Base-by-base conservation (phyloP, 23 red algal genomes). In the Gracilaria vermiculophylla region DNA sequence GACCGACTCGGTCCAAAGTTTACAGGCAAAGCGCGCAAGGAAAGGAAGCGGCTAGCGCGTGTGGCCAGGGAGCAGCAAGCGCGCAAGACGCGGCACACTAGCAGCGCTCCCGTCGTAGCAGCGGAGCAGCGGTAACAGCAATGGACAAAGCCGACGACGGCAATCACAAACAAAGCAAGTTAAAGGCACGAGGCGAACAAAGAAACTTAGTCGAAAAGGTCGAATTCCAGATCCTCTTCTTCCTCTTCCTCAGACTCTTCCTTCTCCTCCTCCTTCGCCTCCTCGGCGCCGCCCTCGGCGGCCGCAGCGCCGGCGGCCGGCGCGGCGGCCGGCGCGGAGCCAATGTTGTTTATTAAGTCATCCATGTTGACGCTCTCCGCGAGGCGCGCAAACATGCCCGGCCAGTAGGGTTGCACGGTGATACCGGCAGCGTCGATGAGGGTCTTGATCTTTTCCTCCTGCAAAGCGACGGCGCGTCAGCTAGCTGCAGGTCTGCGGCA, bases 361-460 rank as follows among this genome's bases (percentile, higher is more conserved):
- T 89, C 94, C 29, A 97, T 78, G 49, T 87, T 87, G 17, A 92
- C 87, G 57, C 71, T 91, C 49, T 92, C 57, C 35, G 92, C 64
- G 50, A 97, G 80, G 62, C 85, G 80, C 11, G 89, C 90, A 77
- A 97, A 97, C 58, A 97, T 76, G 9, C 42, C 25, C n/a, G 94
- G 94, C 87, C 87, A 97, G 77, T 89, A 97, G 2, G 94, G 85
- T 34, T 97, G 88, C 16, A 97, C 89, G 32, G 82, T 76, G 47
- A 97, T 86, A 29, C 86, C 82, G 19, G 87, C 94, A 19, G 94
- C 94, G 2, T 92, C 91, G 42, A 86, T 87, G 34, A 97, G 74
- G 0, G 94, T 62, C 42, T 82, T 86, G 80, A 97, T 97, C 54
- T 97, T 97, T 43, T 97, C 94, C 45, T 93, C 90, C 94, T 50